These are phyloP conservation scores for Stropharia rugosoannulata DNA, from an alignment of 768 basidiomycete species.

Conservation along the genomic window DNA sequence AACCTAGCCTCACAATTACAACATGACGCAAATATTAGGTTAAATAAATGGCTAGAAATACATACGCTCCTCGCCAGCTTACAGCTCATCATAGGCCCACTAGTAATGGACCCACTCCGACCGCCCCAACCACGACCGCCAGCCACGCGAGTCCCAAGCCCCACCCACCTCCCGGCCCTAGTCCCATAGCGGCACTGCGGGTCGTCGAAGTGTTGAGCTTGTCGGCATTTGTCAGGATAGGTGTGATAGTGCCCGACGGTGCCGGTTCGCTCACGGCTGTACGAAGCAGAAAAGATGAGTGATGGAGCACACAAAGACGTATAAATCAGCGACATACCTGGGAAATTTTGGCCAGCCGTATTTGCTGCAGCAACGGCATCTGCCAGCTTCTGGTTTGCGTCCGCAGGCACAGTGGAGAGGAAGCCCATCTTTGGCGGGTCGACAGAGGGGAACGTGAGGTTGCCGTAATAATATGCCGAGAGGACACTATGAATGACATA, in stretches of 20 bases:
- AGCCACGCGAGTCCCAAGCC: neutral
- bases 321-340: constrained; percentile 23
- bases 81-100: too few species aligned
- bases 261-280: constrained; percentile 41
- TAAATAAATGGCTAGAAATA: too few species aligned
- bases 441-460: constrained; percentile 62
- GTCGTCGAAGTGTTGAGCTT: neutral
- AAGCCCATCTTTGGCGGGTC: constrained; percentile 73
- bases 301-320: neutral
- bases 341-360: constrained; percentile 31
- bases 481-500: constrained; percentile 45
- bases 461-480: constrained; percentile 71
- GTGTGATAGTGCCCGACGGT: constrained; percentile 30
- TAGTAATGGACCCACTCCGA: too few species aligned
- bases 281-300: neutral
- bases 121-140: too few species aligned
- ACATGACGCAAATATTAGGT: too few species aligned
- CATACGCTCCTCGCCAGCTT: too few species aligned
- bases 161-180: neutral
- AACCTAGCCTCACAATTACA: too few species aligned
- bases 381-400: constrained; percentile 41
- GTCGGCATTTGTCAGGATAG: constrained; percentile 15
- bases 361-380: constrained; percentile 26
- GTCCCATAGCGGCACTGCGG: neutral
- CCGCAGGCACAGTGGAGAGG: constrained; percentile 63